Base-by-base conservation (phyloP, 2,329 filamentous ascomycete genomes). In the Paraphoma sp. region DNA sequence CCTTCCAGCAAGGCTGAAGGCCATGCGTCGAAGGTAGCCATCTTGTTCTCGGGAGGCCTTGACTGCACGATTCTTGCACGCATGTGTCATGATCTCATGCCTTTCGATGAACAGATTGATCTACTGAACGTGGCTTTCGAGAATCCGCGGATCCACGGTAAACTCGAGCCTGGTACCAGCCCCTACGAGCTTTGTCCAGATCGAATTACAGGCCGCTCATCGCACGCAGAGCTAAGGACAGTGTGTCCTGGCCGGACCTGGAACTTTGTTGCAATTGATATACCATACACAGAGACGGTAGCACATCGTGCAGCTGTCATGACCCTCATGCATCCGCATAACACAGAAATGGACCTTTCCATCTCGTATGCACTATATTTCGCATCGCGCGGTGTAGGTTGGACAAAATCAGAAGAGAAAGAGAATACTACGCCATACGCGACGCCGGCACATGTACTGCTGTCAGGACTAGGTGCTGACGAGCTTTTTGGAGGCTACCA, bases 281-380 rank as follows among this genome's bases (percentile, higher is more conserved):
- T 99, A 29, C 90, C 94, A 0, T 97, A 94, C 72, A 72, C 81
- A 6, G 90, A 96, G 66, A 90, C 89, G 0, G 72, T 88, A 43
- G 81, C 83, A 2, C 90, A 96, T 67, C 87, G 91, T 59, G 70
- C 83, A 3, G 83, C 83, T 28, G 85, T 99, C 17, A 84, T 93
- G 38, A 83, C 86, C 2, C 81, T 99, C 16, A 97, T 99, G 74
- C 84, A 90, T 65, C 95, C 95, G 0, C 95, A 99, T 76, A 94
- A 97, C 64, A 99, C 95, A 0, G 95, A 99, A 77, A 99, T 99
- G 95, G 95, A 99, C 69, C 82, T 99, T 0, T 99, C 95, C 3
- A 99, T 99, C 67, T 90, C 91, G 0, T 89, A 86, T 66, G 95
- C 95, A 0, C 82, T 99, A n/a, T 98, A 97, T 76, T 99, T 99